A percentile compares a stretch with the other conserved stretches of the same genome.
Conservation (phyloP, 257 asterid genomes). For the Solanum sitiens region DNA sequence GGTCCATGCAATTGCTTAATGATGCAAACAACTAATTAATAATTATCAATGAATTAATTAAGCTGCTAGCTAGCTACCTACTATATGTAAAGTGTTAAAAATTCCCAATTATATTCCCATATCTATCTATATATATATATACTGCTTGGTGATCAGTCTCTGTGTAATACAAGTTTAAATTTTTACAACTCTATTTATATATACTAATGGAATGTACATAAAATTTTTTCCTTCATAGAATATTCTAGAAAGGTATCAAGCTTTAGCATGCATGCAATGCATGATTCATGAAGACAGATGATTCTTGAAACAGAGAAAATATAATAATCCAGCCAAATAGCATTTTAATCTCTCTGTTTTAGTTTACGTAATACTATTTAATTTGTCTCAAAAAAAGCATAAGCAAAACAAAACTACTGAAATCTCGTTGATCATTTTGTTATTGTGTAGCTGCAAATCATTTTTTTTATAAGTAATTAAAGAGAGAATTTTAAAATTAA, state of each 20-base stretch:
- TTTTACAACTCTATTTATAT: background rate
- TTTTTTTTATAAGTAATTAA: too few species aligned
- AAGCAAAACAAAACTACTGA: too few species aligned
- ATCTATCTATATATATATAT: too few species aligned
- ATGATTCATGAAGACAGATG: background rate
- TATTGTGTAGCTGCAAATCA: too few species aligned
- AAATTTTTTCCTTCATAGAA: background rate
- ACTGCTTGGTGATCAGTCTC: background rate
- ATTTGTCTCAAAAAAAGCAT: too few species aligned
- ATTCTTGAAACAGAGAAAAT: background rate
- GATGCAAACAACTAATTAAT: slow-evolving; percentile 23
- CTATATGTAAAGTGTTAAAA: background rate
- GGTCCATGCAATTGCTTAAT: slow-evolving; percentile 76
- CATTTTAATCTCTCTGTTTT: too few species aligned
- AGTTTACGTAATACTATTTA: background rate
- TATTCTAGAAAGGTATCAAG: background rate
- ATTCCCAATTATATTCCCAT: background rate
- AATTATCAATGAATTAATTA: background rate
- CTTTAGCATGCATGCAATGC: background rate
- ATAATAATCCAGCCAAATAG: too few species aligned
- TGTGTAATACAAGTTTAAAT: background rate
- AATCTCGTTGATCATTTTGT: too few species aligned
- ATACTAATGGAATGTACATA: background rate
- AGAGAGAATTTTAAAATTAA: too few species aligned
- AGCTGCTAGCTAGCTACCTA: background rate